Evolutionary conservation across 2,329 filamentous ascomycete species (phyloP).

Genomic region (Beauveria pseudobassiana): DNA sequence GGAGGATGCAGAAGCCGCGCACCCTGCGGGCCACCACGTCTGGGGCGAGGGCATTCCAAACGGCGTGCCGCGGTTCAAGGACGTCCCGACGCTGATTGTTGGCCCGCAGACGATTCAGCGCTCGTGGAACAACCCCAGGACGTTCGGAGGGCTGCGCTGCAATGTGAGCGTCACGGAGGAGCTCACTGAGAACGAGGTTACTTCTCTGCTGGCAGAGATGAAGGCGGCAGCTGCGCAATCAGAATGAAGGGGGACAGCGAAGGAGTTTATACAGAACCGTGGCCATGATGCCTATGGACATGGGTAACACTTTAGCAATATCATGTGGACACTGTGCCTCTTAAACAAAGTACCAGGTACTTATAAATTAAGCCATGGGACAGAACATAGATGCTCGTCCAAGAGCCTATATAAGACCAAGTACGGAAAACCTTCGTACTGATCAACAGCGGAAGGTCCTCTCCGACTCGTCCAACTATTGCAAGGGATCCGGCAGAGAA

Average conservation of each 20-base stretch:
- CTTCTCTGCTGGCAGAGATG: conserved; percentile 9
- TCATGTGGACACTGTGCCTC: not conserved
- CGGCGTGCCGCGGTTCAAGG: not conserved
- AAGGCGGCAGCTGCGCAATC: not conserved
- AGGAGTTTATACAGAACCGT: not conserved
- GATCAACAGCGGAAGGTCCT: not conserved
- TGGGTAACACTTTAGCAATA: not conserved
- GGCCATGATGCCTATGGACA: not conserved
- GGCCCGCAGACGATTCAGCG: conserved; percentile 1
- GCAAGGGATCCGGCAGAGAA: not conserved
- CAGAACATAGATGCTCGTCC: not conserved
- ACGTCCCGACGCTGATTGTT: conserved; percentile 3
- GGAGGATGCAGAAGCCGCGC: not conserved
- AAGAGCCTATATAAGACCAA: conserved; percentile 3
- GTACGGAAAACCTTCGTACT: not conserved
- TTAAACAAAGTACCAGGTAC: not conserved
- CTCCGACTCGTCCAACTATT: not conserved
- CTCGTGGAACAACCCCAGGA: conserved; percentile 6
- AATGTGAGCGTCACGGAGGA: not conserved
- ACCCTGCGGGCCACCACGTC: not conserved
- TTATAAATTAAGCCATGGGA: not conserved
- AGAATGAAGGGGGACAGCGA: not conserved
- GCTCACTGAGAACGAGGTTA: not conserved
- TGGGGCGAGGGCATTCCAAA: not conserved
- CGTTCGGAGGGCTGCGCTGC: not conserved